Evolutionary conservation across 208 protist species (phyloP).

Genomic region (Acanthamoeba culbertsoni): DNA sequence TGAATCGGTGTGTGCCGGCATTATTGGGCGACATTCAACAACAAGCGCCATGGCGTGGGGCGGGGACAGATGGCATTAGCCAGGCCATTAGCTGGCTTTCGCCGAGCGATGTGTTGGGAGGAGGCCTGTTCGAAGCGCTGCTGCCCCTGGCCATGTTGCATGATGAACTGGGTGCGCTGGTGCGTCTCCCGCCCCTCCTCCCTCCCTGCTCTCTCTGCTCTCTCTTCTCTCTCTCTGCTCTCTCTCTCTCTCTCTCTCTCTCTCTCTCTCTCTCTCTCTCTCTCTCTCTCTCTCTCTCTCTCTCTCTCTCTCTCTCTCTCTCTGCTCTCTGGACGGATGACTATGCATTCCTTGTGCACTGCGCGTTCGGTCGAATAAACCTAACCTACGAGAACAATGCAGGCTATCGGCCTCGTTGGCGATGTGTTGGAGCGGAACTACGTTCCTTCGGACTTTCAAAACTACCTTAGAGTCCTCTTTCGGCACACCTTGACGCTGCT

Average conservation of each 20-base stretch:
- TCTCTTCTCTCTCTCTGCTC: too few species aligned
- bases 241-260: neutral
- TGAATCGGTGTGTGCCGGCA: neutral
- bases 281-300: neutral
- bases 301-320: neutral
- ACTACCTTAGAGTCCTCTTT: neutral
- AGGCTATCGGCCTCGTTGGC: neutral
- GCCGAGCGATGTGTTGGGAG: neutral
- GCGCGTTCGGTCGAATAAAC: neutral
- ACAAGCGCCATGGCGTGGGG: too few species aligned
- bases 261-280: neutral
- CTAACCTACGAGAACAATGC: neutral
- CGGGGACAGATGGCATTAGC: constrained; percentile 15
- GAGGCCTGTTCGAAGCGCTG: neutral
- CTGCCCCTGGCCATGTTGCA: neutral
- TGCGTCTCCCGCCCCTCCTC: neutral
- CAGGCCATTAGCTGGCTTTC: neutral
- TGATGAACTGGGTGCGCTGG: neutral
- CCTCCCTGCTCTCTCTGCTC: too few species aligned
- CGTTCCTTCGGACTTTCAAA: neutral
- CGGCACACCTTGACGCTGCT: neutral
- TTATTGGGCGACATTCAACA: too few species aligned
- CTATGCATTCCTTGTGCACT: neutral
- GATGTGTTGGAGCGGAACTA: constrained; percentile 1
- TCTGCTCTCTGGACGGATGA: neutral